Evolutionary conservation across 495 filamentous ascomycete species (phyloP).

Genomic region (Penicillium cosmopolitanum): DNA sequence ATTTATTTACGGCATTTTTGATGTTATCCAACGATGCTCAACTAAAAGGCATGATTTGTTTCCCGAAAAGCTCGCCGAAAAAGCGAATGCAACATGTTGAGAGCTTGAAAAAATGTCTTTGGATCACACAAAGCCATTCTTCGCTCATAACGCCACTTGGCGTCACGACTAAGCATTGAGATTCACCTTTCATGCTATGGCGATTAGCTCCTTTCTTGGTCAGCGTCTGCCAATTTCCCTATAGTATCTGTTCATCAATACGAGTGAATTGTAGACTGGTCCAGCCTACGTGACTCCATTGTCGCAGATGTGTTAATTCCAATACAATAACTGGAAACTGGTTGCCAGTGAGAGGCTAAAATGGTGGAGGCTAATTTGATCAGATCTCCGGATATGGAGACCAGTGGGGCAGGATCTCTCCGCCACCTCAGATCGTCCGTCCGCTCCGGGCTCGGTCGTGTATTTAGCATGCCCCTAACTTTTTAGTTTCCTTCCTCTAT

Average conservation of each 20-base stretch:
- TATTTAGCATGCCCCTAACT: too few species aligned
- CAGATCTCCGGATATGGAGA: too few species aligned
- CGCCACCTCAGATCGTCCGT: too few species aligned
- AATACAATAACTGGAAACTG: too few species aligned
- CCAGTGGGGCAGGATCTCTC: too few species aligned
- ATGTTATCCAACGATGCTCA: background rate
- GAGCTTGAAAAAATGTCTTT: background rate
- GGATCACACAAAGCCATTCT: background rate
- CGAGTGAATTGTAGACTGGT: background rate
- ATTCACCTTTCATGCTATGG: background rate
- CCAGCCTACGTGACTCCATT: too few species aligned
- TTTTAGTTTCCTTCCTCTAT: too few species aligned
- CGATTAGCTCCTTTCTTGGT: background rate
- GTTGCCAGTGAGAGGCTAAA: too few species aligned
- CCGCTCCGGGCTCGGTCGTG: too few species aligned
- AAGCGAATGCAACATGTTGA: background rate
- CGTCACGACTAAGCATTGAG: background rate
- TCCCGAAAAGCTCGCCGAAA: background rate
- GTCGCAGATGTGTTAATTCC: too few species aligned
- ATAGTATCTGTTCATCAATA: background rate
- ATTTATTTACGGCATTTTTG: background rate
- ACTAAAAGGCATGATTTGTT: background rate
- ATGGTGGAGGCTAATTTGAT: too few species aligned
- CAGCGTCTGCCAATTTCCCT: background rate
- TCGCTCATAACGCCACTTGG: background rate